Evolutionary conservation across 148 eudicot genomes (phyloP), one percentile per base, ranked within the genome.

Genomic region (Amaranthus palmeri): DNA sequence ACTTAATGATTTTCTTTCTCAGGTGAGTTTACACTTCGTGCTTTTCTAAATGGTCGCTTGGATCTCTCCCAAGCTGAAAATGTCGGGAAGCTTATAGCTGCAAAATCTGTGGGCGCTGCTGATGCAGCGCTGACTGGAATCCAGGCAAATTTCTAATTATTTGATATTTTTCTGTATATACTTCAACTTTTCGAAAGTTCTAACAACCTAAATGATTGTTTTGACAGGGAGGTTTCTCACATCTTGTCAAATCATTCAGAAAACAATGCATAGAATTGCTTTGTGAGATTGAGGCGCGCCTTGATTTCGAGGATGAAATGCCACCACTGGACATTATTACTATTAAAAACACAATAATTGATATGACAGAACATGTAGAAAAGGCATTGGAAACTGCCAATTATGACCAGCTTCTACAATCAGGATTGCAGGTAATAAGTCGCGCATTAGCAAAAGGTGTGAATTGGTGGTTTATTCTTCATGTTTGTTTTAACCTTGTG

Each of bases 291-390:
- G 99, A 95, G 85, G 99, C 99, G 68, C 99, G 93, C 66, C 85
- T 95, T 67, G 99, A 95, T 84, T 95, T 95, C 73, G 99, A 95
- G 70, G 99, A 95, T 82, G 99, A 95, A 84, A 89, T 95, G 99
- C 93, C 99, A 71, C 93, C 90, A 2, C 58, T 95, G 69, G 97
- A 92, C 72, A 7, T 81, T 66, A 68, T 72, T 69, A 67, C 82
- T 8, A 64, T 83, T 36, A 70, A 53, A 72, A 77, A 75, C 45
- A 90, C 80, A 68, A 87, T 89, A 79, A 83, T 79, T 70, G 71
- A 63, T 50, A 95, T 95, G 93, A 67, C 79, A 65, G 78, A 75
- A 17, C 90, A 86, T 56, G 92, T 95, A 59, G 81, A 88, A 18
- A 79, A 65, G 74, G 93, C 96, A 56, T 71, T 95, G 78, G 88